Evolutionary conservation across 2,329 filamentous ascomycete genomes (phyloP).

Genomic region (Pestalotiopsis sp.): DNA sequence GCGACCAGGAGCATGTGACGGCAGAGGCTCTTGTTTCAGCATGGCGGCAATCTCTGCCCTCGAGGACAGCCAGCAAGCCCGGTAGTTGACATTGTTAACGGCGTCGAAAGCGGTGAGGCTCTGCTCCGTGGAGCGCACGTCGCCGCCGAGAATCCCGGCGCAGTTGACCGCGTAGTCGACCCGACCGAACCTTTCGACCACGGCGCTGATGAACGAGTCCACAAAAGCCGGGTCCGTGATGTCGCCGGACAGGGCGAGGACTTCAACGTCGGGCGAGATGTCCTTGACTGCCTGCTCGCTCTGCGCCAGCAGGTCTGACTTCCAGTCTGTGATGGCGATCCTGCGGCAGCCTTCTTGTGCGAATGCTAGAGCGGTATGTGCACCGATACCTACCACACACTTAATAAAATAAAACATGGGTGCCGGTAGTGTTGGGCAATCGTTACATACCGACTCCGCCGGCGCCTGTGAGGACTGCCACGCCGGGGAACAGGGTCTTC

Average conservation of each 20-base stretch:
- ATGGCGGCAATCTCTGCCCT: slow-evolving; percentile 46
- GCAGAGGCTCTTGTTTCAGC: slow-evolving; percentile 44
- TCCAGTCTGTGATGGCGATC: slow-evolving; percentile 57
- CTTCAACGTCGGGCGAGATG: slow-evolving; percentile 33
- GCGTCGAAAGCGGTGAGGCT: slow-evolving; percentile 50
- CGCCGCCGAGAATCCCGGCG: slow-evolving; percentile 51
- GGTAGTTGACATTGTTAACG: slow-evolving; percentile 58
- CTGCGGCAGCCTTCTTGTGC: slow-evolving; percentile 48
- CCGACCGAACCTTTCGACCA: slow-evolving; percentile 40
- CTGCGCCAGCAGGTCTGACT: slow-evolving; percentile 38
- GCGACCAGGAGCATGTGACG: slow-evolving; percentile 40
- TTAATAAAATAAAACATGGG: not conserved
- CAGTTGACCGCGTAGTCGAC: slow-evolving; percentile 61
- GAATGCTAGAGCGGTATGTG: slow-evolving; percentile 53
- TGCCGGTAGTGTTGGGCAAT: not conserved
- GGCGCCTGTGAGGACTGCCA: slow-evolving; percentile 49
- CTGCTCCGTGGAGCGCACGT: slow-evolving; percentile 46
- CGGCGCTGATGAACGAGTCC: slow-evolving; percentile 35
- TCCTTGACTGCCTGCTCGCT: slow-evolving; percentile 34
- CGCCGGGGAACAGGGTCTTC: slow-evolving; percentile 38
- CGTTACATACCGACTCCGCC: slow-evolving; percentile 43
- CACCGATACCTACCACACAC: slow-evolving; percentile 48
- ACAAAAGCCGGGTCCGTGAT: slow-evolving; percentile 49
- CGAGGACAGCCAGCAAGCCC: slow-evolving; percentile 49
- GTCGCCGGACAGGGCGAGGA: slow-evolving; percentile 43